Percentiles rank a stretch among this genome's conserved stretches.
Conservation (phyloP, 768 basidiomycete genomes). For the Kwoniella botswanensis region DNA sequence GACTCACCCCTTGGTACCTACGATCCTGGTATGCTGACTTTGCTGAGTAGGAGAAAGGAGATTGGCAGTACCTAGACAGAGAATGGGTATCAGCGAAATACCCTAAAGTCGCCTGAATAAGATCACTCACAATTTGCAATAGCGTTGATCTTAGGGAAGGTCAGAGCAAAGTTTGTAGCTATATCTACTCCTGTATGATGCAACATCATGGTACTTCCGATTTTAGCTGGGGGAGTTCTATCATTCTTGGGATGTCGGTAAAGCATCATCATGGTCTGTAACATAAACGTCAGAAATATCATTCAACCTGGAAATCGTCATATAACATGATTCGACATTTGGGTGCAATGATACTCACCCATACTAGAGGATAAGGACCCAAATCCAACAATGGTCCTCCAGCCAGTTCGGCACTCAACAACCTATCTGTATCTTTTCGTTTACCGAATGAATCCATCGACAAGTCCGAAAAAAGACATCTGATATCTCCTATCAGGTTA, state of each 20-base stretch:
- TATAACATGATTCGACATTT: neutral
- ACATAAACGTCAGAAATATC: neutral
- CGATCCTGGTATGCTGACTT: constrained; percentile 33
- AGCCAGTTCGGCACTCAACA: constrained; percentile 52
- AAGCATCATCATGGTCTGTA: constrained; percentile 40
- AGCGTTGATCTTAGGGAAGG: constrained; percentile 39
- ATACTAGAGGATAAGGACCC: constrained; percentile 48
- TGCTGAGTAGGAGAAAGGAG: constrained; percentile 27
- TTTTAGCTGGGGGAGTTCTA: constrained; percentile 30
- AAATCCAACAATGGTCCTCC: constrained; percentile 58
- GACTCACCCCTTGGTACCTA: constrained; percentile 46
- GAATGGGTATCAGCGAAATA: neutral
- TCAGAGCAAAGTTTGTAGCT: constrained; percentile 38
- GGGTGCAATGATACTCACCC: constrained; percentile 23
- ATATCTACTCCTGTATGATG: constrained; percentile 42
- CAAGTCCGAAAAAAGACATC: constrained; percentile 48
- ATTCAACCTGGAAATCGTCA: neutral
- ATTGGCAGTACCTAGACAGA: constrained; percentile 31
- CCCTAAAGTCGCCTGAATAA: neutral
- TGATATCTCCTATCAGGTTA: constrained; percentile 52
- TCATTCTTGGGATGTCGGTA: constrained; percentile 54
- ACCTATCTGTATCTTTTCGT: constrained; percentile 43
- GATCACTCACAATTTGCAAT: constrained; percentile 29
- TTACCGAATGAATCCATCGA: constrained; percentile 46
- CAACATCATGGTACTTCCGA: constrained; percentile 42